Percentiles rank a stretch among this genome's conserved stretches.
These are phyloP conservation scores for Penicillium macrosclerotiorum DNA, from an alignment of 495 filamentous ascomycete genomes.

Conservation along the genomic window DNA sequence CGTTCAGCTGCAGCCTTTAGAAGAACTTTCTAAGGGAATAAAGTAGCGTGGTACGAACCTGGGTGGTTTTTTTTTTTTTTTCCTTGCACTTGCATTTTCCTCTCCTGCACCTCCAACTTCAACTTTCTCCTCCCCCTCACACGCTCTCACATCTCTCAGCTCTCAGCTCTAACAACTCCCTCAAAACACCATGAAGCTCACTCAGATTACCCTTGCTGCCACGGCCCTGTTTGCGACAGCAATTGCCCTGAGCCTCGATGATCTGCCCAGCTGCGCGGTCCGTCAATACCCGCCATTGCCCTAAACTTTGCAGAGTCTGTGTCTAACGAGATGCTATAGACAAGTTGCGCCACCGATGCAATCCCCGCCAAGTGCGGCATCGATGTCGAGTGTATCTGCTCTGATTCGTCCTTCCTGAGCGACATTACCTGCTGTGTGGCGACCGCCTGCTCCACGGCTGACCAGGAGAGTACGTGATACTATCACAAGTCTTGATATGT, in stretches of 20 bases:
- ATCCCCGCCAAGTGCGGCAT: constrained; percentile 53
- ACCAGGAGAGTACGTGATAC: constrained; percentile 53
- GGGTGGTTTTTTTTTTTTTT: not conserved
- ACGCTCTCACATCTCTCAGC: not conserved
- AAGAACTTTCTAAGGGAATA: not conserved
- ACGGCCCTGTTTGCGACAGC: constrained; percentile 30
- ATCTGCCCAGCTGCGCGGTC: constrained; percentile 53
- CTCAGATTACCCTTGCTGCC: constrained; percentile 27
- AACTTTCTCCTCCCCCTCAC: not conserved
- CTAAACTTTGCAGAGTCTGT: too few relatives aligned
- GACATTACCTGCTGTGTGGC: constrained; percentile 67
- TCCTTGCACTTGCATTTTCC: not conserved
- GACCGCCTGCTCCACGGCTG: constrained; percentile 47
- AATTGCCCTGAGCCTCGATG: constrained; percentile 38
- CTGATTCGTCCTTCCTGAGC: constrained; percentile 53
- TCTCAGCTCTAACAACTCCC: not conserved
- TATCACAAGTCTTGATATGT: not conserved
- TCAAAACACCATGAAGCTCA: constrained; percentile 37
- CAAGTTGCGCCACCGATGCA: constrained; percentile 48
- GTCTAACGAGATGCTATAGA: constrained; percentile 37
- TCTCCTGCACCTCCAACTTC: constrained; percentile 1
- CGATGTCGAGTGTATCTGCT: constrained; percentile 70
- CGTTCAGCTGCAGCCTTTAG: not conserved
- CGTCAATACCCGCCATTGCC: too few relatives aligned
- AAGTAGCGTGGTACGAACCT: too few relatives aligned